Conservation (phyloP, 352 stramenopile species). For the Phytophthora cactorum region DNA sequence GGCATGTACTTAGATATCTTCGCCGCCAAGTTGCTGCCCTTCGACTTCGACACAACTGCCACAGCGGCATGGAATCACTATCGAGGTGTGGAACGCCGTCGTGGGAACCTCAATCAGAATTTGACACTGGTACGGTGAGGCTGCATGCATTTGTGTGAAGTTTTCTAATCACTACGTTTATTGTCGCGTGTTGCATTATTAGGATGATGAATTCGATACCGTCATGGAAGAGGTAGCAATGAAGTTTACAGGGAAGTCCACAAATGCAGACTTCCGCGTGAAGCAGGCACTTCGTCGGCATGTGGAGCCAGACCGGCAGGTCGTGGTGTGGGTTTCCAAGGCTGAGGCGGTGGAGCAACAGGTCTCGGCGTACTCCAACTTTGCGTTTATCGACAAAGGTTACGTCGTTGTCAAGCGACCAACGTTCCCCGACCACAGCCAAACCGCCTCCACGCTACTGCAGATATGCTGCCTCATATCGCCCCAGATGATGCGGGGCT, state of each 20-base stretch:
- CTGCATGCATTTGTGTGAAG: neutral
- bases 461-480: slow-evolving; percentile 65
- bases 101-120: slow-evolving; percentile 22
- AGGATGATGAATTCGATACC: slow-evolving; percentile 49
- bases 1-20: slow-evolving; percentile 52
- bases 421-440: slow-evolving; percentile 24
- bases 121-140: slow-evolving; percentile 18
- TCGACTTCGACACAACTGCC: slow-evolving; percentile 40
- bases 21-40: slow-evolving; percentile 45
- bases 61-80: slow-evolving; percentile 52
- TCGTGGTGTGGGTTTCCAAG: slow-evolving; percentile 68
- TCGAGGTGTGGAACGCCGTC: slow-evolving; percentile 32
- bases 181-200: slow-evolving; percentile 15
- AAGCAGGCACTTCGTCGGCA: slow-evolving; percentile 65
- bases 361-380: slow-evolving; percentile 42
- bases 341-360: slow-evolving; percentile 48
- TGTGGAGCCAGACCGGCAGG: slow-evolving; percentile 53
- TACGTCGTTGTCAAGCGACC: slow-evolving; percentile 65
- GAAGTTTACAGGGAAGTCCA: slow-evolving; percentile 60
- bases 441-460: slow-evolving; percentile 40
- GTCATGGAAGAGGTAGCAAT: slow-evolving; percentile 63
- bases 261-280: slow-evolving; percentile 53
- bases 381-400: slow-evolving; percentile 62
- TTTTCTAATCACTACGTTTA: neutral
- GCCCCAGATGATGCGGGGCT: slow-evolving; percentile 42